These are phyloP conservation scores for Lentinula boryana DNA, from an alignment of 768 basidiomycete genomes.

Conservation along the genomic window DNA sequence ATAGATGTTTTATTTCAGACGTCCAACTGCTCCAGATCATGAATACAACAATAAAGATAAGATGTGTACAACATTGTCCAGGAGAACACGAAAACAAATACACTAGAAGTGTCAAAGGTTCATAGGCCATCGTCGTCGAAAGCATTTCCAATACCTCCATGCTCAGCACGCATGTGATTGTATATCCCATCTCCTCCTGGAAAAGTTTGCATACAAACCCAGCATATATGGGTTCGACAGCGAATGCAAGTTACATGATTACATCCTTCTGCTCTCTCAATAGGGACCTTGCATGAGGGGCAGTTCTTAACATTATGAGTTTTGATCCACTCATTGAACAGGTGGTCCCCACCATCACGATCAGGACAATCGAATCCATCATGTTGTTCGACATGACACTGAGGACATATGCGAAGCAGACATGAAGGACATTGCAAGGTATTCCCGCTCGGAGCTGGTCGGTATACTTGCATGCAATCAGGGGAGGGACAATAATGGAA, in stretches of 20 bases:
- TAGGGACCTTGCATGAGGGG: constrained; percentile 63
- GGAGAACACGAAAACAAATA: neutral
- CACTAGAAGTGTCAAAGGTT: neutral
- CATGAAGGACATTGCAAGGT: constrained; percentile 69
- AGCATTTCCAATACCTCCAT: constrained; percentile 54
- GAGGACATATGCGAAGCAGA: constrained; percentile 59
- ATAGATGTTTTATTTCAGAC: too few relatives aligned
- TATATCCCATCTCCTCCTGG: constrained; percentile 67
- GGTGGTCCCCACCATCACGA: constrained; percentile 43
- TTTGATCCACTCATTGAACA: constrained; percentile 61
- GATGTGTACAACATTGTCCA: neutral
- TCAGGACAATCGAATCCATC: constrained; percentile 65
- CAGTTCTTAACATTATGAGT: constrained; percentile 67
- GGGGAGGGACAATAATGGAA: constrained; percentile 76
- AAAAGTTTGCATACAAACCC: constrained; percentile 74
- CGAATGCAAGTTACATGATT: constrained; percentile 78
- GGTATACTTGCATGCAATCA: constrained; percentile 72
- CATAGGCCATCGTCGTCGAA: neutral
- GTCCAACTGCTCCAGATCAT: neutral
- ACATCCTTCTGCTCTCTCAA: constrained; percentile 72
- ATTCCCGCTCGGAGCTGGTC: constrained; percentile 40
- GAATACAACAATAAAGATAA: neutral
- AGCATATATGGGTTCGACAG: constrained; percentile 76
- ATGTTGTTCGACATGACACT: constrained; percentile 55
- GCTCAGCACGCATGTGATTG: constrained; percentile 62